Evolutionary conservation across 495 filamentous ascomycete species (phyloP), one percentile per base, ranked within the genome.

Genomic region (Penicillium lagena): DNA sequence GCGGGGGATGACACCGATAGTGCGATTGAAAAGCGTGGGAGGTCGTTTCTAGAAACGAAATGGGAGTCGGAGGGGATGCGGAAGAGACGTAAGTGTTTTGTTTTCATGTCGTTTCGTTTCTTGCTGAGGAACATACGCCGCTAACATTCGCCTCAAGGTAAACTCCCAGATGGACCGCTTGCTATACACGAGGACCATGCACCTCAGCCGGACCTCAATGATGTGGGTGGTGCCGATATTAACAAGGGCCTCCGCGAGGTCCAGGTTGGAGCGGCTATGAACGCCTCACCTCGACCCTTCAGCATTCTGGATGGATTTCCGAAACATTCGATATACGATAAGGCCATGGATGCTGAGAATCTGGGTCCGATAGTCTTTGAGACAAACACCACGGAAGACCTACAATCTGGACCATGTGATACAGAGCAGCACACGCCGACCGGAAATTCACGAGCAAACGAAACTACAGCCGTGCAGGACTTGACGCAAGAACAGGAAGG

Each of bases 11-110:
- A 12, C 4, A 29, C 13, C 29, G 41, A 51, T 12, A 35, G 30
- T 31, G 34, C 47, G 10, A 11, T 39, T 2, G 47, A 50, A 17
- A 45, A 54, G 40, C 50, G 56, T 7, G 60, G 55, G 13, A 51
- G 57, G 33, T 69, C 65, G 12, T 71, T 73, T 45, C 52, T 69
- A 1, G 66, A 64, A 44, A 71, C 62, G n/a, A 61, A 67, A 35
- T 66, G 64, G 65, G 65, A 66, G 49, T 57, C 53, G 35, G 59
- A 64, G 35, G 50, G 49, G 14, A 53, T 45, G 38, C 60, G 52
- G 37, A 66, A 63, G 47, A 62, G 54, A 59, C 71, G 73, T 77
- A 41, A 64, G 70, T 60, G 2, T 37, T 10, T 35, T 34, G 8
- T 12, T 37, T 29, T 4, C 22, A 22, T 22, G 22, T 22, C 22